Percentiles rank a stretch among this genome's conserved stretches.
These are phyloP conservation scores for Globisporangium sylvaticum DNA, from an alignment of 352 stramenopile genomes.

Conservation along the genomic window DNA sequence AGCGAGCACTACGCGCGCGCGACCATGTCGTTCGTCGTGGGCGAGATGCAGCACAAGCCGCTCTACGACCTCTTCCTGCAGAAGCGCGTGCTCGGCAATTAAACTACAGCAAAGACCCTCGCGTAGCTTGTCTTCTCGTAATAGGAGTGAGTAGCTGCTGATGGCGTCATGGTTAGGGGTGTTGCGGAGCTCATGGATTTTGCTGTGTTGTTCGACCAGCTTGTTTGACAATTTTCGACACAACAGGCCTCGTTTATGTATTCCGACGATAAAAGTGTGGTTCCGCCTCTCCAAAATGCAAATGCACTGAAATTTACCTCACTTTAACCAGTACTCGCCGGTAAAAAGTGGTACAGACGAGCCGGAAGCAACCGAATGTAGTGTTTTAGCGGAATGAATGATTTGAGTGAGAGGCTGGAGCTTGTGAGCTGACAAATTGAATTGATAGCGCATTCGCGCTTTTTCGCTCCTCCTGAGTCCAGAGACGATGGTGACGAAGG, in stretches of 20 bases:
- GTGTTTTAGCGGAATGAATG: neutral
- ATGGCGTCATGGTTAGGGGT: neutral
- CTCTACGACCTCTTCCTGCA: conserved; percentile 61
- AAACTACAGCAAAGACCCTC: no score
- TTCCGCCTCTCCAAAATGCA: neutral
- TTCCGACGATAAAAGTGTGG: neutral
- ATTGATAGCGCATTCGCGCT: neutral
- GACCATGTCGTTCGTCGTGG: conserved; percentile 70
- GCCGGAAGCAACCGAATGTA: neutral
- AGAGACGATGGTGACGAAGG: neutral
- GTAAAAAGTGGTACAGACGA: no score
- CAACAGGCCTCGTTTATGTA: neutral
- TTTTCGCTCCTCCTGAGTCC: neutral
- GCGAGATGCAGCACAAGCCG: conserved; percentile 78
- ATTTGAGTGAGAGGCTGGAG: neutral
- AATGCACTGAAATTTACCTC: neutral
- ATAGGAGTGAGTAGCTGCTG: neutral
- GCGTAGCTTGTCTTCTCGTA: no score
- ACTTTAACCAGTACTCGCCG: no score
- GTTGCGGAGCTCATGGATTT: neutral
- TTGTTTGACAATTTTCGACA: neutral
- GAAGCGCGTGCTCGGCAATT: conserved; percentile 27
- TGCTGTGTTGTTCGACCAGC: neutral
- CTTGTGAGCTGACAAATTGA: neutral
- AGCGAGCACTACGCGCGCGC: conserved; percentile 68